Conservation (phyloP, 83 land plant genomes). For the Larix sibirica region DNA sequence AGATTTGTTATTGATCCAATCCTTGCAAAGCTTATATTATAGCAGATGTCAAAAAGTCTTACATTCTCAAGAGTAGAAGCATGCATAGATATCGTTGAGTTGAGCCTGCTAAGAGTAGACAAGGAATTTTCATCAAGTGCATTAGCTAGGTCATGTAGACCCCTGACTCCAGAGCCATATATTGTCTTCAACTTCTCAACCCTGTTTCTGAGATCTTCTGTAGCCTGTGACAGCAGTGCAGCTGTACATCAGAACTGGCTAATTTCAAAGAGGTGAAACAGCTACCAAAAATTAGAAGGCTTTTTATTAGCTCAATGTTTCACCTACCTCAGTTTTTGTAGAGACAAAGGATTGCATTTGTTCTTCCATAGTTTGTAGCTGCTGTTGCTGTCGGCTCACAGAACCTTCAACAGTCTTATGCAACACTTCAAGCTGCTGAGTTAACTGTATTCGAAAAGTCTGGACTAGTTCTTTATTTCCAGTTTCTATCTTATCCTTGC, state of each 20-base stretch:
- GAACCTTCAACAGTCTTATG: conserved; percentile 67
- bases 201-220: conserved; percentile 49
- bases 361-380: conserved; percentile 71
- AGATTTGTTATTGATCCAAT: not conserved
- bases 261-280: not conserved
- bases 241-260: conserved; percentile 1
- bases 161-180: conserved; percentile 60
- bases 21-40: not conserved
- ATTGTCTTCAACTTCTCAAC: conserved; percentile 54
- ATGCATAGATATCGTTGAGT: conserved; percentile 55
- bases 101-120: conserved; percentile 46
- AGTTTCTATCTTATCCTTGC: conserved; percentile 79
- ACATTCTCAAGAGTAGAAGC: conserved; percentile 68
- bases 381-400: conserved; percentile 66
- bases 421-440: conserved; percentile 70
- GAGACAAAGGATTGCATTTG: conserved; percentile 82
- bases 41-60: conserved; percentile 15
- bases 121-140: conserved; percentile 51
- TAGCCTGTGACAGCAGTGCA: conserved; percentile 34
- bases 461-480: conserved; percentile 60
- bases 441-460: conserved; percentile 59
- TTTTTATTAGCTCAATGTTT: not conserved
- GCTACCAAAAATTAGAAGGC: not conserved
- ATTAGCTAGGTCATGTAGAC: conserved; percentile 59
- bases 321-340: conserved; percentile 68